Percentiles rank a stretch among this genome's conserved stretches.
Conservation (phyloP, 192 early-diverging fungal species). For the Gonapodya prolifera region DNA sequence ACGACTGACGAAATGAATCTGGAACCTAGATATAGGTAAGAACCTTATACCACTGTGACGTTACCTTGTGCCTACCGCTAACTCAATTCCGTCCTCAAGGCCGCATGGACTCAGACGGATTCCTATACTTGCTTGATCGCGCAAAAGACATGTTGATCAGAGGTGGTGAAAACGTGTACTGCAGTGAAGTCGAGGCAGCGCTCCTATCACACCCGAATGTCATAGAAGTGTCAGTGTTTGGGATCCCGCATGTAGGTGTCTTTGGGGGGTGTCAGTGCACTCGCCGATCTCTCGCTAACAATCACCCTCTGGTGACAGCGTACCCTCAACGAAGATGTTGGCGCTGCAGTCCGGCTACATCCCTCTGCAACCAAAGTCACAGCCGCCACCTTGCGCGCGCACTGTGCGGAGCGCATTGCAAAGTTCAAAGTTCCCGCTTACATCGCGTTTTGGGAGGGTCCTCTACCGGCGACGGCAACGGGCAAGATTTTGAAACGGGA, state of each 20-base stretch:
- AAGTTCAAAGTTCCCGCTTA: background rate
- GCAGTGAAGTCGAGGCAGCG: constrained; percentile 6
- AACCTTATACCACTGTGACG: no score
- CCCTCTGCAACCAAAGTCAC: background rate
- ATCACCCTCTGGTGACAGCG: background rate
- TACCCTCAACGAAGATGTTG: background rate
- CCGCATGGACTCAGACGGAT: constrained; percentile 9
- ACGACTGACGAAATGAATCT: no score
- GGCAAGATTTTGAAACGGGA: constrained; percentile 2
- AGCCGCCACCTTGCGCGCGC: background rate
- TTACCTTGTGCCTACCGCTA: no score
- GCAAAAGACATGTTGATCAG: constrained; percentile 15
- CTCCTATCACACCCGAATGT: background rate
- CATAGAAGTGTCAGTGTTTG: background rate
- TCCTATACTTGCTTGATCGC: constrained; percentile 10
- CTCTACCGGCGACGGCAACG: background rate
- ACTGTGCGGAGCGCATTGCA: background rate
- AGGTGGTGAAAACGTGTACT: constrained; percentile 17
- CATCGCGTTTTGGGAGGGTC: background rate
- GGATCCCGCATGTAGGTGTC: background rate
- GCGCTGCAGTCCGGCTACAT: background rate
- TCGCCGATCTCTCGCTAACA: background rate
- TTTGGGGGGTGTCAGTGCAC: background rate
- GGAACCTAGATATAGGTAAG: no score
- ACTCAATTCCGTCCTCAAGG: no score